A percentile compares a stretch with the other conserved stretches of the same genome.
Conservation (phyloP, 805 yeast genomes). For the Yarrowia sp. region DNA sequence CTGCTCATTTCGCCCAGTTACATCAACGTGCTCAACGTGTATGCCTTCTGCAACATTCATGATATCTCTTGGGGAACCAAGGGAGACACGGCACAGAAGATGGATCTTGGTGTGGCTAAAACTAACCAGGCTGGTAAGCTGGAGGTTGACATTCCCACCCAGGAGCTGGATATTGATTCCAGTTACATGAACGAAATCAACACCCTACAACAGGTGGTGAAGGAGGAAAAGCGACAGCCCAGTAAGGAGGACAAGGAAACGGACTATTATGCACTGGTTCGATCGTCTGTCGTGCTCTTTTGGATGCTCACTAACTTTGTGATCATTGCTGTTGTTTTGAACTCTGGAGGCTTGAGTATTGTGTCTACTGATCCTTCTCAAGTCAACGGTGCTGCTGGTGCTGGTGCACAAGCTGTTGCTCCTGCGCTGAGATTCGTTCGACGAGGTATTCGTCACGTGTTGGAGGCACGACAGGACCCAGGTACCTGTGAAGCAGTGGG, state of each 20-base stretch:
- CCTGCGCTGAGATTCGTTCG: constrained; percentile 26
- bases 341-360: constrained; percentile 68
- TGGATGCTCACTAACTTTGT: constrained; percentile 89
- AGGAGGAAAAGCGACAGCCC: constrained; percentile 38
- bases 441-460: constrained; percentile 32
- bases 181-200: constrained; percentile 64
- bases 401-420: constrained; percentile 33
- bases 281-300: constrained; percentile 81
- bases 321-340: constrained; percentile 75
- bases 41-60: constrained; percentile 93
- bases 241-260: constrained; percentile 55
- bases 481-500: constrained; percentile 6
- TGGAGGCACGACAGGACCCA: constrained; percentile 43
- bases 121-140: constrained; percentile 58
- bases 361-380: constrained; percentile 38
- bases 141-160: constrained; percentile 57
- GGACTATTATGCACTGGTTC: constrained; percentile 82
- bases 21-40: constrained; percentile 84
- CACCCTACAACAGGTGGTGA: constrained; percentile 44
- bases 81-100: constrained; percentile 62
- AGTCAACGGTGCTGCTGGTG: constrained; percentile 23
- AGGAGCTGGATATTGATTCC: constrained; percentile 69
- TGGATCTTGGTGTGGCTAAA: constrained; percentile 81
- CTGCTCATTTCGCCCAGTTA: constrained; percentile 82
- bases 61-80: constrained; percentile 98